Conservation (phyloP, 1,139 yeast species). For the Suzukiozyma palmioleophila region DNA sequence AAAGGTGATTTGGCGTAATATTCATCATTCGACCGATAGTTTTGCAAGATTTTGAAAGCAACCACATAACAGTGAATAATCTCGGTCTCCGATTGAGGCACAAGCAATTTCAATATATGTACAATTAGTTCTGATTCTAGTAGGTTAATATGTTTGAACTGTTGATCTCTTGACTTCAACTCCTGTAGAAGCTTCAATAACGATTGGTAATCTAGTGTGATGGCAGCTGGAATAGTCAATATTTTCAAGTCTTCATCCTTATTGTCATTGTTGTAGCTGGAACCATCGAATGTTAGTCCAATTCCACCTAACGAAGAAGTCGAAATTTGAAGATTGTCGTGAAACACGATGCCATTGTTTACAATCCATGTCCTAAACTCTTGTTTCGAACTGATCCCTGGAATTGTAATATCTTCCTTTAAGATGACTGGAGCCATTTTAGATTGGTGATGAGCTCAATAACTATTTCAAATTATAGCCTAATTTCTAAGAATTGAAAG, state of each 20-base stretch:
- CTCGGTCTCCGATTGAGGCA: conserved; percentile 27
- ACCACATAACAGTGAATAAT: conserved; percentile 26
- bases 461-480: too few relatives aligned
- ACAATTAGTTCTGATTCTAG: conserved; percentile 19
- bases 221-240: conserved; percentile 30
- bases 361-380: conserved; percentile 11
- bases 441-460: too few relatives aligned
- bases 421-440: neutral
- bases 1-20: conserved; percentile 10
- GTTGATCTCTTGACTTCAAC: conserved; percentile 14
- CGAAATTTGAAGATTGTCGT: conserved; percentile 14
- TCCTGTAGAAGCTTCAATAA: conserved; percentile 24
- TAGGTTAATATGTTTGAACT: conserved; percentile 13
- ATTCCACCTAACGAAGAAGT: conserved; percentile 28
- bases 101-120: conserved; percentile 16
- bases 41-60: conserved; percentile 16
- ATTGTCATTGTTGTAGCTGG: conserved; percentile 4
- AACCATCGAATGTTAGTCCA: conserved; percentile 24
- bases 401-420: conserved; percentile 1
- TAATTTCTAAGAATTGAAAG: too few relatives aligned
- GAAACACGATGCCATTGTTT: conserved; percentile 6
- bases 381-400: conserved; percentile 16
- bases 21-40: conserved; percentile 3
- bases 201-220: conserved; percentile 25
- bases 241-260: conserved; percentile 17